Evolutionary conservation across 371 early-diverging fungal species (phyloP).

Genomic region (Haplosporangium sp.): DNA sequence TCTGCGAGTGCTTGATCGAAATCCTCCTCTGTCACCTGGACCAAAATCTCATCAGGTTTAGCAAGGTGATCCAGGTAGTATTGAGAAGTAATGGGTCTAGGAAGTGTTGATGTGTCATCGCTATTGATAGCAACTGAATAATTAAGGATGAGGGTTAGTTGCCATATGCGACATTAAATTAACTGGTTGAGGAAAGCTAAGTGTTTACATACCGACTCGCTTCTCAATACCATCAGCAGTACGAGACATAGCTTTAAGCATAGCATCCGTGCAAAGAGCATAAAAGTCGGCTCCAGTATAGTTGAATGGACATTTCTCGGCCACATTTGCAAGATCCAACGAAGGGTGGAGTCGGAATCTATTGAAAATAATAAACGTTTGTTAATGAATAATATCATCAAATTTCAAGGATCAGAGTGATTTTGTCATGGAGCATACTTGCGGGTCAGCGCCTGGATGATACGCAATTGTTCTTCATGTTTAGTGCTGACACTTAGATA

Average conservation of each 20-base stretch:
- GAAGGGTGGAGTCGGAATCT: constrained; percentile 86
- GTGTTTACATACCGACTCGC: constrained; percentile 61
- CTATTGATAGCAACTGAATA: constrained; percentile 33
- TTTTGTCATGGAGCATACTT: constrained; percentile 69
- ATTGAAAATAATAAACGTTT: constrained; percentile 3
- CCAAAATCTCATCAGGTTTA: constrained; percentile 71
- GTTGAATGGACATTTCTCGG: constrained; percentile 88
- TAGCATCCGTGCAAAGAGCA: constrained; percentile 96
- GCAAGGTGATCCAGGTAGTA: constrained; percentile 89
- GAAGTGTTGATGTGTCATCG: constrained; percentile 45
- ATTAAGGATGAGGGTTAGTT: neutral
- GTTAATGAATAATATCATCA: neutral
- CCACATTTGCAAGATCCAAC: constrained; percentile 78
- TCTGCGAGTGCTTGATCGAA: constrained; percentile 88
- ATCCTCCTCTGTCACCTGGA: constrained; percentile 83
- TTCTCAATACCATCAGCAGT: constrained; percentile 85
- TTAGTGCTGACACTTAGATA: constrained; percentile 93
- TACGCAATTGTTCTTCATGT: constrained; percentile 87
- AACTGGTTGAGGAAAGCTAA: neutral
- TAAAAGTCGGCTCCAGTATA: constrained; percentile 98
- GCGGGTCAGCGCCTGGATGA: constrained; percentile 93
- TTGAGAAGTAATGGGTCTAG: constrained; percentile 76
- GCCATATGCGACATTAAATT: neutral
- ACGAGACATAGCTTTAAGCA: constrained; percentile 95
- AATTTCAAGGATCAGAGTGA: no score